phyloP scores from a whole-genome alignment of 305 asterid species.

The Vinca major region DNA sequence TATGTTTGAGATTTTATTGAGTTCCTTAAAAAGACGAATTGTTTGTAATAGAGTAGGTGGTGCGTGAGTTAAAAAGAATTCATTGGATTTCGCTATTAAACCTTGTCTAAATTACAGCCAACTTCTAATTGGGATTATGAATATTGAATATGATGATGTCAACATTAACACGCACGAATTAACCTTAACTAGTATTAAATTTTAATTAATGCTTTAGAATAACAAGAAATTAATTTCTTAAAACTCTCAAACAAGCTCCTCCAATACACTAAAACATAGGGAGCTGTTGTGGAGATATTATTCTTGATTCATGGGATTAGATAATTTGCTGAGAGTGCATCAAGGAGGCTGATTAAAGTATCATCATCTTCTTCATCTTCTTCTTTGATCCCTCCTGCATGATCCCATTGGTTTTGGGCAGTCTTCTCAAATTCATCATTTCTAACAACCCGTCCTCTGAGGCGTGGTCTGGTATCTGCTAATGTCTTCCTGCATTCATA shows the following conservation, averaged over 20 bases:
- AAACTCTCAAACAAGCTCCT: constrained; percentile 24
- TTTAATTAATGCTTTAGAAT: constrained; percentile 17
- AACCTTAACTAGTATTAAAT: not conserved
- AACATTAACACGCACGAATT: too few relatives aligned
- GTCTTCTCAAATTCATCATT: constrained; percentile 46
- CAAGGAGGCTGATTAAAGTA: constrained; percentile 56
- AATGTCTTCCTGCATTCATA: constrained; percentile 86
- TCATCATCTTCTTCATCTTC: constrained; percentile 51
- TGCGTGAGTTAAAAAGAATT: too few relatives aligned
- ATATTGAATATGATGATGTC: too few relatives aligned
- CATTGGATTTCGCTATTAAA: too few relatives aligned
- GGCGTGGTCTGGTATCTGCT: constrained; percentile 81
- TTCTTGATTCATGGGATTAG: constrained; percentile 31
- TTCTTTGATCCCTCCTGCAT: constrained; percentile 15
- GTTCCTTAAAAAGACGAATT: too few relatives aligned
- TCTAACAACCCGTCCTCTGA: constrained; percentile 70
- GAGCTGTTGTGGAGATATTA: constrained; percentile 5
- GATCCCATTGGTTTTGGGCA: constrained; percentile 42
- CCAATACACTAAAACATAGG: constrained; percentile 32
- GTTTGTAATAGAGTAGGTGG: too few relatives aligned
- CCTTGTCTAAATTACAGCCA: too few relatives aligned
- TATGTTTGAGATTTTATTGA: too few relatives aligned
- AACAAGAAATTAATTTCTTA: constrained; percentile 7
- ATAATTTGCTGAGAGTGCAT: constrained; percentile 43
- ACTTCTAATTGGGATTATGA: too few relatives aligned